Evolutionary conservation across 2,329 filamentous ascomycete genomes (phyloP).

Genomic region (Phaeosphaeriaceae sp.): DNA sequence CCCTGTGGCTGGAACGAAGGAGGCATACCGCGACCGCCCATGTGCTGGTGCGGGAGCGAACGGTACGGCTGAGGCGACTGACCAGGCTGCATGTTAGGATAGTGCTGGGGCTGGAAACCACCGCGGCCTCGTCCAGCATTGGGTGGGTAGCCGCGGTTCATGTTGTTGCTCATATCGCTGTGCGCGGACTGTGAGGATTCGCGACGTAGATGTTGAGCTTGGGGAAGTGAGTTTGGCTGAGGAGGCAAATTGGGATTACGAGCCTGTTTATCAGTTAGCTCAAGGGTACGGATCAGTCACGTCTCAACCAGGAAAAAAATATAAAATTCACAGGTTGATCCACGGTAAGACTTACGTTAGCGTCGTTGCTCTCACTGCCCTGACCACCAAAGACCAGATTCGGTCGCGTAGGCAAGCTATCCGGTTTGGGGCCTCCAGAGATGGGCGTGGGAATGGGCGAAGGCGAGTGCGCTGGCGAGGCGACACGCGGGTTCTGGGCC

Average conservation of each 20-base stretch:
- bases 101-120: conserved; percentile 56
- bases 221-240: conserved; percentile 54
- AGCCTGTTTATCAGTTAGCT: conserved; percentile 62
- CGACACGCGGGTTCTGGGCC: conserved; percentile 72
- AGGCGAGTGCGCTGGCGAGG: conserved; percentile 86
- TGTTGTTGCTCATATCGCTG: conserved; percentile 72
- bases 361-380: conserved; percentile 72
- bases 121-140: conserved; percentile 62
- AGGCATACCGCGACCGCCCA: conserved; percentile 60
- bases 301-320: not conserved
- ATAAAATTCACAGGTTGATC: conserved; percentile 27
- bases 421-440: conserved; percentile 83
- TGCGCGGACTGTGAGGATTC: conserved; percentile 87
- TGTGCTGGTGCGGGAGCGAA: conserved; percentile 58
- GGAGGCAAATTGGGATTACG: conserved; percentile 70
- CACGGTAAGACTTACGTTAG: conserved; percentile 68
- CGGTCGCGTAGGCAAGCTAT: conserved; percentile 73
- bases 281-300: not conserved
- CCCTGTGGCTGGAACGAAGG: conserved; percentile 58
- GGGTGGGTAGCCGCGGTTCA: conserved; percentile 51
- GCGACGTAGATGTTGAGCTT: conserved; percentile 81
- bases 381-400: conserved; percentile 84
- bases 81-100: conserved; percentile 48
- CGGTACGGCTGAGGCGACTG: conserved; percentile 64
- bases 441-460: conserved; percentile 91